Evolutionary conservation across 1,139 yeast genomes (phyloP).

Genomic region (Lodderomyces jiufengensis): DNA sequence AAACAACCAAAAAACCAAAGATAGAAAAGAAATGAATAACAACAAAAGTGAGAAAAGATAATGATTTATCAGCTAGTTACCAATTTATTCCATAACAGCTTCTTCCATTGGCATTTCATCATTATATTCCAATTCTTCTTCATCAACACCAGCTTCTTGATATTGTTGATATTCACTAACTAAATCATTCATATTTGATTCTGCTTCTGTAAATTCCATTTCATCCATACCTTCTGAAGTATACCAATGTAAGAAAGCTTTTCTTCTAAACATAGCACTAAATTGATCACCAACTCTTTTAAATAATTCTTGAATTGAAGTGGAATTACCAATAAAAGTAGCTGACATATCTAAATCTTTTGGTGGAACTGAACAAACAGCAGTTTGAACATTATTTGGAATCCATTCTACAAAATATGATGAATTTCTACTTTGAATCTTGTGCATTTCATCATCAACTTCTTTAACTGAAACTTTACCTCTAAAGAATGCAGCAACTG

Average conservation of each 20-base stretch:
- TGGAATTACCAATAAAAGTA: conserved; percentile 87
- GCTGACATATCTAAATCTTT: conserved; percentile 84
- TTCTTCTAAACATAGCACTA: conserved; percentile 88
- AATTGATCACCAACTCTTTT: conserved; percentile 88
- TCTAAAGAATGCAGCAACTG: conserved; percentile 93
- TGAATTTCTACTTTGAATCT: conserved; percentile 77
- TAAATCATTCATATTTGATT: conserved; percentile 76
- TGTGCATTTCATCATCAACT: conserved; percentile 90
- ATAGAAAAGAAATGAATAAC: no score
- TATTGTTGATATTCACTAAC: conserved; percentile 90
- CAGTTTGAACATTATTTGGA: conserved; percentile 93
- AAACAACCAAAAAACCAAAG: no score
- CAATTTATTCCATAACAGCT: conserved; percentile 38
- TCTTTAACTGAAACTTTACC: conserved; percentile 90
- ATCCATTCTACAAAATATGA: conserved; percentile 92
- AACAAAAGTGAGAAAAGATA: no score
- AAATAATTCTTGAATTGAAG: conserved; percentile 87
- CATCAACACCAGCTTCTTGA: conserved; percentile 78
- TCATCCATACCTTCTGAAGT: conserved; percentile 95
- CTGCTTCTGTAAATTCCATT: conserved; percentile 89
- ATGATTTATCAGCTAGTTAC: no score
- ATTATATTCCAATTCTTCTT: conserved; percentile 62
- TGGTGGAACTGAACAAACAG: conserved; percentile 89
- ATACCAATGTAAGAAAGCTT: conserved; percentile 95
- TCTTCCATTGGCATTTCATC: conserved; percentile 63